Evolutionary conservation across 148 eudicot genomes (phyloP), one percentile per base, ranked within the genome.

Genomic region (Nepenthes mirabilis): DNA sequence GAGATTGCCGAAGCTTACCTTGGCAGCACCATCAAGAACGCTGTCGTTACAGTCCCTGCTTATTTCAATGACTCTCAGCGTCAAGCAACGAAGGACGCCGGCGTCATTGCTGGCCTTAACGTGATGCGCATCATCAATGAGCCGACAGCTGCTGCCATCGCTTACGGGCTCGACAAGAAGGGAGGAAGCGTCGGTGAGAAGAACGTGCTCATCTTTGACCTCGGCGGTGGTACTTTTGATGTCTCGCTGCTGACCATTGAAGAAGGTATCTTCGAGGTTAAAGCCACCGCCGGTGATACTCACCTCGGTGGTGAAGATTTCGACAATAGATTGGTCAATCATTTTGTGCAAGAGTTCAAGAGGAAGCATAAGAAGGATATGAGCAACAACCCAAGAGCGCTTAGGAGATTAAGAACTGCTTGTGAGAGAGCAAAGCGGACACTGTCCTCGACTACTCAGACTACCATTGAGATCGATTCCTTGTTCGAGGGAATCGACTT

Each of bases 221-320:
- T 40, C 8, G 45, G 45, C 4, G 45, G 45, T 40, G 45, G 68
- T 23, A 65, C 68, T 48, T 65, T 65, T 36, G 68, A 65, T 36
- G 68, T 65, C 23, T 65, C 68, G 6, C 55, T 65, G 13, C 61
- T 65, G 45, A 65, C 68, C 14, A 65, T 65, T 37, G 68, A 65
- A 35, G 68, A 65, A 37, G 68, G 69, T 37, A 66, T 66, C 10
- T 66, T 66, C 13, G 69, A 66, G 32, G 69, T 66, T 61, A 66
- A 66, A 37, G 36, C 69, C n/a, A 66, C 69, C 36, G 69, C 69
- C 36, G 69, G 69, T n/a, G 69, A 66, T 58, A 66, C 69, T 34
- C 68, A 65, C 35, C 68, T 65, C 13, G 68, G 68, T 43, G 45
- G 45, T 40, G 45, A 40, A 8, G 45, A 40, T 40, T 40, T 40